These are phyloP conservation scores for Pseudogymnoascus sp. DNA, from an alignment of 2,329 filamentous ascomycete genomes.

Conservation along the genomic window DNA sequence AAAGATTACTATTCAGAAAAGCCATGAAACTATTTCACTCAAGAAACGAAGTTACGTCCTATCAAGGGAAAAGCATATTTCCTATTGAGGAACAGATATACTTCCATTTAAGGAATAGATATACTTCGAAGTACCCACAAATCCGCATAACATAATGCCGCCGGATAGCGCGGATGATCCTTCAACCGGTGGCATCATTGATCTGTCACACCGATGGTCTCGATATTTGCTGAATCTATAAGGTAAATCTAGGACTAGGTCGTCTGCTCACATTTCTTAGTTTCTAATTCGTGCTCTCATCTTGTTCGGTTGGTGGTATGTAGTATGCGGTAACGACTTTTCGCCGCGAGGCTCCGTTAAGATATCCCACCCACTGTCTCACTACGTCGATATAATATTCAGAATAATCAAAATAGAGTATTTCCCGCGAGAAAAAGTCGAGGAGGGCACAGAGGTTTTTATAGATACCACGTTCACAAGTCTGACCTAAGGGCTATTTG, in stretches of 20 bases:
- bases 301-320: neutral
- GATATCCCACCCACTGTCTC: neutral
- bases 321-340: too few species aligned
- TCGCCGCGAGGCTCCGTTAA: too few species aligned
- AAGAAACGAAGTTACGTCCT: neutral
- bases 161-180: neutral
- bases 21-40: neutral
- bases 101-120: slow-evolving; percentile 3
- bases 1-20: neutral
- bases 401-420: neutral
- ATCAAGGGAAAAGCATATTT: neutral
- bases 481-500: neutral
- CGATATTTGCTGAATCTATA: neutral
- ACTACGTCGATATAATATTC: neutral
- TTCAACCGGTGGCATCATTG: neutral
- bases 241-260: neutral
- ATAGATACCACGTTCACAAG: neutral
- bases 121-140: neutral
- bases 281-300: neutral
- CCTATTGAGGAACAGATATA: neutral
- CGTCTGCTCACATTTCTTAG: neutral
- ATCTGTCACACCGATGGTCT: neutral
- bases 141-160: neutral
- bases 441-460: neutral
- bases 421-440: neutral